A percentile compares a stretch with the other conserved stretches of the same genome.
Evolutionary conservation across 176 grass and related monocot species (phyloP).

Genomic region (Zea luxurians): DNA sequence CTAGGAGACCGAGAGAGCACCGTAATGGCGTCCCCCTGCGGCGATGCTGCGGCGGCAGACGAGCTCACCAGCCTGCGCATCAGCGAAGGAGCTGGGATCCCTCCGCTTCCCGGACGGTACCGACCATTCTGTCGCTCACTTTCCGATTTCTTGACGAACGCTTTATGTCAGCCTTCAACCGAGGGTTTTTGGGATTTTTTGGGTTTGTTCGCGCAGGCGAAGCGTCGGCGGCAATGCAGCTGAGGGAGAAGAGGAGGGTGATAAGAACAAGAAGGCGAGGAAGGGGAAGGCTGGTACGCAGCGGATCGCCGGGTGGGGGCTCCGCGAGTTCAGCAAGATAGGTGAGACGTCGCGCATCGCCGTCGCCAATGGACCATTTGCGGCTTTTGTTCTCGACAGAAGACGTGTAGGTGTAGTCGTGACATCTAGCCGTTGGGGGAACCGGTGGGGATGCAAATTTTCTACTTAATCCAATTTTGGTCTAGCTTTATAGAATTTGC

Average conservation of each 20-base stretch:
- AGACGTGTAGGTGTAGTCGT: background rate
- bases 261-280: slow-evolving; percentile 49
- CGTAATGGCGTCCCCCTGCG: slow-evolving; percentile 43
- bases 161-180: background rate
- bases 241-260: slow-evolving; percentile 38
- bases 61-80: slow-evolving; percentile 30
- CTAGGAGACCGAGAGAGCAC: background rate
- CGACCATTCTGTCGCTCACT: background rate
- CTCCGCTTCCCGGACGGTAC: slow-evolving; percentile 36
- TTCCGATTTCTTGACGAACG: slow-evolving; percentile 16
- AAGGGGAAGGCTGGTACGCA: slow-evolving; percentile 59
- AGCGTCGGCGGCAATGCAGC: slow-evolving; percentile 37
- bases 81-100: slow-evolving; percentile 17
- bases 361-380: slow-evolving; percentile 4
- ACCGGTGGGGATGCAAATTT: background rate
- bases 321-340: slow-evolving; percentile 87
- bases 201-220: slow-evolving; percentile 34
- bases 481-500: background rate
- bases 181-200: slow-evolving; percentile 23
- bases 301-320: slow-evolving; percentile 83
- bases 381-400: background rate
- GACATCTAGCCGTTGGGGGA: slow-evolving; percentile 5
- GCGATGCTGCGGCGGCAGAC: slow-evolving; percentile 31
- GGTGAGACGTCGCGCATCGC: slow-evolving; percentile 45
- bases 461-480: background rate